phyloP scores from a whole-genome alignment of 768 basidiomycete genomes.

The Mrakia frigida region DNA sequence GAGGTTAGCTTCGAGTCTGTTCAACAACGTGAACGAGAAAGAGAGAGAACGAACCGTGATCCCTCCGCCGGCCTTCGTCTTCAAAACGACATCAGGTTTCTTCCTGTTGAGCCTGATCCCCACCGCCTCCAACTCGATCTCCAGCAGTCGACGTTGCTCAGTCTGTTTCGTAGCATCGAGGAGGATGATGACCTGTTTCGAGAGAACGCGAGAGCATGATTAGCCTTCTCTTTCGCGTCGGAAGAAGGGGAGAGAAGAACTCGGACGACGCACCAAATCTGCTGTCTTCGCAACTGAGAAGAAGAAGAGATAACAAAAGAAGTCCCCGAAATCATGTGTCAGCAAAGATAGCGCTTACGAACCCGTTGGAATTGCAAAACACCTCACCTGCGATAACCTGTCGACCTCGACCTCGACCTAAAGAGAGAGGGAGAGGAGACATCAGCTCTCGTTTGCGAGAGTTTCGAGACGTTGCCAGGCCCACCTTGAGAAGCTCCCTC shows the following conservation, averaged over 20 bases:
- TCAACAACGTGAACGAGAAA: neutral
- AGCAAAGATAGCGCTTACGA: no score
- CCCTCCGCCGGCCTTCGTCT: conserved; percentile 84
- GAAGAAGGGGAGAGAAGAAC: neutral
- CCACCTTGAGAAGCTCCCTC: conserved; percentile 76
- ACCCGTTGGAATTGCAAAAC: no score
- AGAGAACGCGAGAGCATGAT: neutral
- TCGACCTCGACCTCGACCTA: conserved; percentile 72
- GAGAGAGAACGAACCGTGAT: conserved; percentile 58
- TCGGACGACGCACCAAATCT: conserved; percentile 49
- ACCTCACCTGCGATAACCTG: conserved; percentile 70
- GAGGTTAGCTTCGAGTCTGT: neutral
- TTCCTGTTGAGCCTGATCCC: conserved; percentile 88
- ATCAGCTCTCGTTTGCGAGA: neutral
- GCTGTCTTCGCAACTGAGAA: conserved; percentile 64
- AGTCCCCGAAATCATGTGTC: no score
- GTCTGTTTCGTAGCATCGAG: conserved; percentile 52
- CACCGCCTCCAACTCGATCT: conserved; percentile 91
- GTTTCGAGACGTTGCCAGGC: neutral
- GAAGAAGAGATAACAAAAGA: no score
- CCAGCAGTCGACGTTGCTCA: conserved; percentile 79
- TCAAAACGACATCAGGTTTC: conserved; percentile 92
- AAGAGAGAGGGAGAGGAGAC: neutral
- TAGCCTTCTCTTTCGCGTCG: neutral
- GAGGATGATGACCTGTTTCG: conserved; percentile 29